phyloP scores from a whole-genome alignment of 805 yeast genomes.

The Ogataea allantospora region DNA sequence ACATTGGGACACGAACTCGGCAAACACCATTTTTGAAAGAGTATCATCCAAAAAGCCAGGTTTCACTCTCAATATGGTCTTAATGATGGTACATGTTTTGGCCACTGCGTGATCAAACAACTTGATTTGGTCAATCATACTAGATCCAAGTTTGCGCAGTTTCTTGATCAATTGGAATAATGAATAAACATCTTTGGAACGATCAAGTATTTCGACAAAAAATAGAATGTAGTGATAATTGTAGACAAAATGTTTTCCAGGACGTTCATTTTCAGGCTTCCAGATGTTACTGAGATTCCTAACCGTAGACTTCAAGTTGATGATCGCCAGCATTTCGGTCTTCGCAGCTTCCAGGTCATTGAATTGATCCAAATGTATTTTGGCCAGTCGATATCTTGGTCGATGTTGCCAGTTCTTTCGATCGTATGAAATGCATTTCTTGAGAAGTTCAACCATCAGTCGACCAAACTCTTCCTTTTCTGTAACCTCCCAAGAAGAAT shows the following conservation, averaged over 20 bases:
- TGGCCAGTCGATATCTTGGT: constrained; percentile 71
- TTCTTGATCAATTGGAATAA: constrained; percentile 65
- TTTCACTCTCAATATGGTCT: constrained; percentile 43
- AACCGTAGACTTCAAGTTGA: constrained; percentile 63
- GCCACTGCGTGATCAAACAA: constrained; percentile 67
- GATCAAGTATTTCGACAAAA: constrained; percentile 54
- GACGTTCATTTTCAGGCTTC: constrained; percentile 89
- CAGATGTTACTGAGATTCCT: constrained; percentile 81
- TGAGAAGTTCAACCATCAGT: constrained; percentile 45
- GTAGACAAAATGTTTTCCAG: constrained; percentile 89
- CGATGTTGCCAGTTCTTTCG: constrained; percentile 92
- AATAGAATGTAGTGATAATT: constrained; percentile 67
- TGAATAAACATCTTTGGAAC: constrained; percentile 54
- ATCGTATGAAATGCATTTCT: constrained; percentile 53
- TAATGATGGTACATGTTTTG: constrained; percentile 49
- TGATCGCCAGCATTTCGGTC: constrained; percentile 59
- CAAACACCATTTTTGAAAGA: constrained; percentile 44
- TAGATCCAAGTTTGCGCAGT: constrained; percentile 73
- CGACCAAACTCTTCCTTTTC: constrained; percentile 35
- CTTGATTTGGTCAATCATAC: constrained; percentile 62
- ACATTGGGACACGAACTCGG: constrained; percentile 42
- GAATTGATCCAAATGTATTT: constrained; percentile 54
- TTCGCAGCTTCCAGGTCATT: constrained; percentile 53
- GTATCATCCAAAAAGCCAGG: constrained; percentile 50
- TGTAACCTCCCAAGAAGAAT: constrained; percentile 10